Conservation (phyloP, 495 filamentous ascomycete species). For the Aspergillus homomorphus region DNA sequence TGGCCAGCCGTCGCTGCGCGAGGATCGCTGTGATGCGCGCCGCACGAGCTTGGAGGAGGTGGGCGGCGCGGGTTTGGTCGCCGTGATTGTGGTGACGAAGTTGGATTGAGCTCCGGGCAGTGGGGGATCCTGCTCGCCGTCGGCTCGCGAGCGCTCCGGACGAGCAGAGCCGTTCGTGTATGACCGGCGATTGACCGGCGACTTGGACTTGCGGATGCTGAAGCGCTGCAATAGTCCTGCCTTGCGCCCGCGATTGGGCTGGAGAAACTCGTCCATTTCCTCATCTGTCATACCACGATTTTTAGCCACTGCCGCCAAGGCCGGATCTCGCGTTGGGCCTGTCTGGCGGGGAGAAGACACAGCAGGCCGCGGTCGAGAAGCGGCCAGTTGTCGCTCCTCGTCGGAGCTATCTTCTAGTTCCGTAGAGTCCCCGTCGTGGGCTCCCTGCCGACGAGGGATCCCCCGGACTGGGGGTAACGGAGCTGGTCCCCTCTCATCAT, state of each 20-base stretch:
- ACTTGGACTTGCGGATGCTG: slow-evolving; percentile 38
- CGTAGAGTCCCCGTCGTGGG: slow-evolving; percentile 61
- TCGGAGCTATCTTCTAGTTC: slow-evolving; percentile 65
- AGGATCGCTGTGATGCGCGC: slow-evolving; percentile 23
- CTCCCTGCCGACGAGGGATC: slow-evolving; percentile 53
- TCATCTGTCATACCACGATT: slow-evolving; percentile 42
- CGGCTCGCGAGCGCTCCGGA: slow-evolving; percentile 34
- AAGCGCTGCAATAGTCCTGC: slow-evolving; percentile 41
- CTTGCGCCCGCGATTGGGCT: slow-evolving; percentile 35
- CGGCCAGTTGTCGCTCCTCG: slow-evolving; percentile 27
- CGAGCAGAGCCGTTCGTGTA: slow-evolving; percentile 26
- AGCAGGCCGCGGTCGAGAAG: slow-evolving; percentile 13
- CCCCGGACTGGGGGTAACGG: slow-evolving; percentile 59
- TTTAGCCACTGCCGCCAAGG: slow-evolving; percentile 38
- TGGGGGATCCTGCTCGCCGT: slow-evolving; percentile 25
- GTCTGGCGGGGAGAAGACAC: slow-evolving; percentile 5
- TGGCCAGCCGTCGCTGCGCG: slow-evolving; percentile 32
- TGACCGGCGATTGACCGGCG: slow-evolving; percentile 29
- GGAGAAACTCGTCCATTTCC: slow-evolving; percentile 40
- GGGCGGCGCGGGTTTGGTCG: slow-evolving; percentile 14
- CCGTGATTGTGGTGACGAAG: slow-evolving; percentile 19
- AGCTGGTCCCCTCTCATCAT: slow-evolving; percentile 48
- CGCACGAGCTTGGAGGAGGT: slow-evolving; percentile 30
- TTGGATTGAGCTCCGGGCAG: slow-evolving; percentile 17
- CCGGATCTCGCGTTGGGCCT: slow-evolving; percentile 27